Conservation (phyloP, 306 rosid species). For the Lathyrus oleraceus region DNA sequence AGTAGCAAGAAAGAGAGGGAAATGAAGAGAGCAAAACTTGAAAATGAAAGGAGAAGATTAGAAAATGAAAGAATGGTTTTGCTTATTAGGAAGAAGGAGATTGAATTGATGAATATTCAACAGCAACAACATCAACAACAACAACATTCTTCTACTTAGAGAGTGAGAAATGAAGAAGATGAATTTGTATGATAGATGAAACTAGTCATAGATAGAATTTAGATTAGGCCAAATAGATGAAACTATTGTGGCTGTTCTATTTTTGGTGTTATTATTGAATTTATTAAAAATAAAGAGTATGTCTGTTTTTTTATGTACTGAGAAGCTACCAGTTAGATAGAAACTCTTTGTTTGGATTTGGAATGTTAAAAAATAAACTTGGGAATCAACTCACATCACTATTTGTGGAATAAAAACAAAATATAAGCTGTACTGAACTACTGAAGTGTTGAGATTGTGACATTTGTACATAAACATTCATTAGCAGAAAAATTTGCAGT, state of each 20-base stretch:
- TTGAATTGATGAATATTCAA: conserved; percentile 48
- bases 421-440: neutral
- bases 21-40: conserved; percentile 80
- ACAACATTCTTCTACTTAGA: conserved; percentile 61
- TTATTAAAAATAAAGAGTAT: neutral
- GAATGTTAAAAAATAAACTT: conserved; percentile 14
- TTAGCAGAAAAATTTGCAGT: neutral
- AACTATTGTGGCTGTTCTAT: neutral
- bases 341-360: neutral
- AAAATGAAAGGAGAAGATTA: conserved; percentile 56
- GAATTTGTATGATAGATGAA: conserved; percentile 30
- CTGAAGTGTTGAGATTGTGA: neutral
- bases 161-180: conserved; percentile 19
- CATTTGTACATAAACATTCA: neutral
- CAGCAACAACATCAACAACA: conserved; percentile 50
- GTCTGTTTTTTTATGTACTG: neutral
- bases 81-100: conserved; percentile 64
- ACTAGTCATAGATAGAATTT: neutral
- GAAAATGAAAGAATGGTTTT: conserved; percentile 78
- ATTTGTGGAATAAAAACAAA: conserved; percentile 15
- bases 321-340: neutral
- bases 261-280: conserved; percentile 1
- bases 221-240: conserved; percentile 9
- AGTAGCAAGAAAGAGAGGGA: conserved; percentile 89
- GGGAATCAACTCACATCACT: neutral